phyloP scores from a whole-genome alignment of 2,329 filamentous ascomycete genomes.

The Xylaria sp. region DNA sequence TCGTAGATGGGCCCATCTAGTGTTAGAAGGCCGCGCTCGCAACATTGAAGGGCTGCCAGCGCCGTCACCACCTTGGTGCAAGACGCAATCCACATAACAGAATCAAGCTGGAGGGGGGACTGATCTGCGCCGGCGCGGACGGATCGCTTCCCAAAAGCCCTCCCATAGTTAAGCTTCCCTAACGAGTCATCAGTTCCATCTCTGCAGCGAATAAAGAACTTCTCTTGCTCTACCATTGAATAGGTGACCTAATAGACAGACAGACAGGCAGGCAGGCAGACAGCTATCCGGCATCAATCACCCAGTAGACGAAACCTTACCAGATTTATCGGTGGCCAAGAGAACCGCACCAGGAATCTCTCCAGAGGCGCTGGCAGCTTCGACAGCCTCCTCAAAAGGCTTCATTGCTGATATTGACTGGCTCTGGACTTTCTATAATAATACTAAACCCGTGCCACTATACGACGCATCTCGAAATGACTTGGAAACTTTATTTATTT shows the following conservation, averaged over 20 bases:
- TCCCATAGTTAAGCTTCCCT: constrained; percentile 37
- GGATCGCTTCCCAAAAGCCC: constrained; percentile 41
- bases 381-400: constrained; percentile 39
- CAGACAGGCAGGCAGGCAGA: too few relatives aligned
- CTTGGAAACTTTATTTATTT: too few relatives aligned
- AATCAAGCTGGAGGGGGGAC: constrained; percentile 39
- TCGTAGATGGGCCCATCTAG: constrained; percentile 55
- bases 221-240: background rate
- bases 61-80: constrained; percentile 54
- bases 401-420: constrained; percentile 20
- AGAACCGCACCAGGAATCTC: constrained; percentile 41
- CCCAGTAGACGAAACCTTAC: constrained; percentile 17
- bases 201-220: background rate
- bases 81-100: constrained; percentile 46
- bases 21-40: constrained; percentile 56
- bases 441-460: background rate
- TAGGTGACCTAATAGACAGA: background rate
- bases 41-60: constrained; percentile 57
- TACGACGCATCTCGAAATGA: background rate
- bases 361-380: constrained; percentile 37
- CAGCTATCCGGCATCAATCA: background rate
- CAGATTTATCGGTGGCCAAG: constrained; percentile 34
- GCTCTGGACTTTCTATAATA: background rate
- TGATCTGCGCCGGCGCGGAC: constrained; percentile 39
- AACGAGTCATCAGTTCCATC: background rate